Conservation (phyloP, 2,329 filamentous ascomycete species). For the Arthroderma uncinatum region DNA sequence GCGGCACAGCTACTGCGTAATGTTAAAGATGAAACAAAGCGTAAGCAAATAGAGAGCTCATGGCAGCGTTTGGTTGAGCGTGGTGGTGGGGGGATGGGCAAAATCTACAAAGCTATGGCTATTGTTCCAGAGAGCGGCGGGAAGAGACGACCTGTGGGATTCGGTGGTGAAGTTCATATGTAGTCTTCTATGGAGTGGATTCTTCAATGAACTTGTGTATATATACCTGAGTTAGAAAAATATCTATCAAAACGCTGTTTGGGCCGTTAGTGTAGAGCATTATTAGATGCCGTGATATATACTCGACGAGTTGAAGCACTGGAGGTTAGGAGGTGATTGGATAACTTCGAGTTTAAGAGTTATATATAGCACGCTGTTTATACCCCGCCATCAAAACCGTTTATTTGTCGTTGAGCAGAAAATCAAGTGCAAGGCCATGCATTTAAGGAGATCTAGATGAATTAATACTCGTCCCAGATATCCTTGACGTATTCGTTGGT, state of each 20-base stretch:
- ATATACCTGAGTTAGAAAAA: background rate
- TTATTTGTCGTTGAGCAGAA: no score
- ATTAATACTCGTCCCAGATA: constrained; percentile 56
- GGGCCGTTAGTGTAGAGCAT: no score
- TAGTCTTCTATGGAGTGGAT: background rate
- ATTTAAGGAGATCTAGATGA: background rate
- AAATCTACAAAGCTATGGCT: constrained; percentile 84
- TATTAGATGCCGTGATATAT: no score
- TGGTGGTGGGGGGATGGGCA: constrained; percentile 79
- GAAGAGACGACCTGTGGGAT: constrained; percentile 70
- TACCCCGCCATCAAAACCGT: no score
- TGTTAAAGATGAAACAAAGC: constrained; percentile 41
- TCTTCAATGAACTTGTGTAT: background rate
- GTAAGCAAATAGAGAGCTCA: constrained; percentile 54
- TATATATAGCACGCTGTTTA: no score
- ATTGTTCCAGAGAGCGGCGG: constrained; percentile 73
- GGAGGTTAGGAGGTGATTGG: no score
- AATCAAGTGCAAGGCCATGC: background rate
- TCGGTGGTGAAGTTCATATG: constrained; percentile 55
- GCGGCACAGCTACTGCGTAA: constrained; percentile 53
- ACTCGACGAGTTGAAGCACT: no score
- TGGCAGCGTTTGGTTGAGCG: constrained; percentile 78
- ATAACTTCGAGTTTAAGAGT: no score
- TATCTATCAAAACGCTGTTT: no score
- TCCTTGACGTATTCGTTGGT: constrained; percentile 79